phyloP scores from a whole-genome alignment of 179 eudicot genomes.

The Beta lomatogona region DNA sequence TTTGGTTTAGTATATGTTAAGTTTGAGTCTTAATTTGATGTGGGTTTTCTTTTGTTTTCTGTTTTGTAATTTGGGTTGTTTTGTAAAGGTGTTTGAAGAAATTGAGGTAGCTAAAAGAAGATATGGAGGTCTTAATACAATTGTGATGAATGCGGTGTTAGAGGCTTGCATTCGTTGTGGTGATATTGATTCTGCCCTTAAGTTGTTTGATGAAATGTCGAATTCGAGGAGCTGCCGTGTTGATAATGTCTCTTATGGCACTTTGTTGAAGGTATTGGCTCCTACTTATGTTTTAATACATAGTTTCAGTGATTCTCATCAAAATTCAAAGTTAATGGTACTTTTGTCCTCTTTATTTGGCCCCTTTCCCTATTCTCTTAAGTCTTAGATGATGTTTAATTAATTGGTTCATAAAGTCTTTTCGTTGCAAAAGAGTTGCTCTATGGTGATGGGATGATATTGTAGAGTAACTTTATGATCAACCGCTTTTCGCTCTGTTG shows the following conservation, averaged over 20 bases:
- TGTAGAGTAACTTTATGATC: not conserved
- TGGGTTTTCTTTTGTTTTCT: not conserved
- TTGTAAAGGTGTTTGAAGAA: constrained; percentile 59
- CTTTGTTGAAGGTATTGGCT: constrained; percentile 54
- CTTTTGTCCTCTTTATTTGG: not conserved
- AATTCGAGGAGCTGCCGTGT: constrained; percentile 54
- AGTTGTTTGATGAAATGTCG: constrained; percentile 60
- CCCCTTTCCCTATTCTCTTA: too few species aligned
- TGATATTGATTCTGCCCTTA: constrained; percentile 60
- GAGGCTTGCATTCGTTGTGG: constrained; percentile 72
- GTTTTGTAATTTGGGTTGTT: not conserved
- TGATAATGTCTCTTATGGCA: constrained; percentile 59
- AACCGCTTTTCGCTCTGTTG: not conserved
- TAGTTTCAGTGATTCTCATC: not conserved
- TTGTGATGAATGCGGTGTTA: constrained; percentile 71
- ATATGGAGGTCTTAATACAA: constrained; percentile 53
- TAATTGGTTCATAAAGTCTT: not conserved
- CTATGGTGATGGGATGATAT: not conserved
- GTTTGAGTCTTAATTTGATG: constrained; percentile 12
- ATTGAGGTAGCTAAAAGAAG: constrained; percentile 52
- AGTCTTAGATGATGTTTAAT: too few species aligned
- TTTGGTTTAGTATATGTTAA: not conserved
- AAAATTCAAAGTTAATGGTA: not conserved
- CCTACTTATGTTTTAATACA: not conserved
- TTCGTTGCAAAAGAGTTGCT: not conserved